Evolutionary conservation across 148 eudicot species (phyloP).

Genomic region (Silene conica): DNA sequence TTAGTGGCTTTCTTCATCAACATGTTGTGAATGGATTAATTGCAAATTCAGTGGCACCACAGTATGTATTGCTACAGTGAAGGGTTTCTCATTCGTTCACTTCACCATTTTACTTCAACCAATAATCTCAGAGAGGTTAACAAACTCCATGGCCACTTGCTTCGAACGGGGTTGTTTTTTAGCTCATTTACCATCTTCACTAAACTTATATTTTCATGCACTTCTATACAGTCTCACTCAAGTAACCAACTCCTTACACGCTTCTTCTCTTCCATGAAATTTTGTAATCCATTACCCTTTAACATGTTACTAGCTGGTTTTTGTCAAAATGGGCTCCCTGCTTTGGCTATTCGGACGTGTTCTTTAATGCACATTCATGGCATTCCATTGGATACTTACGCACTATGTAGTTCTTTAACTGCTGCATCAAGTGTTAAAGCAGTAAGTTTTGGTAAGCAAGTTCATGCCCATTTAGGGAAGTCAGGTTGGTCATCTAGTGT

Average conservation of each 20-base stretch:
- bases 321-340: conserved; percentile 36
- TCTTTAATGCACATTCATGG: conserved; percentile 49
- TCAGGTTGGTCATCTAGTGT: conserved; percentile 66
- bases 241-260: conserved; percentile 28
- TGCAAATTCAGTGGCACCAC: background rate
- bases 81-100: conserved; percentile 7
- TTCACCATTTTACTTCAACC: conserved; percentile 28
- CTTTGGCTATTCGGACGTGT: conserved; percentile 35
- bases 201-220: conserved; percentile 43
- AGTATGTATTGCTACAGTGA: conserved; percentile 8
- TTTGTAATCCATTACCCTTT: conserved; percentile 44
- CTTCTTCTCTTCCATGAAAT: conserved; percentile 38
- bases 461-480: conserved; percentile 46
- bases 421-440: conserved; percentile 36
- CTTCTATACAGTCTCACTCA: conserved; percentile 22
- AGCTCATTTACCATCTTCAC: conserved; percentile 36
- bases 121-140: conserved; percentile 38
- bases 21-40: background rate
- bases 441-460: conserved; percentile 36
- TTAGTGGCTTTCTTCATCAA: background rate
- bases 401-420: conserved; percentile 52
- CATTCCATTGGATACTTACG: conserved; percentile 45
- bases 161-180: conserved; percentile 36
- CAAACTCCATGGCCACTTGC: conserved; percentile 42
- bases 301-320: conserved; percentile 46